Conservation (phyloP, 176 grass and related monocot genomes). For the Avena atlantica region DNA sequence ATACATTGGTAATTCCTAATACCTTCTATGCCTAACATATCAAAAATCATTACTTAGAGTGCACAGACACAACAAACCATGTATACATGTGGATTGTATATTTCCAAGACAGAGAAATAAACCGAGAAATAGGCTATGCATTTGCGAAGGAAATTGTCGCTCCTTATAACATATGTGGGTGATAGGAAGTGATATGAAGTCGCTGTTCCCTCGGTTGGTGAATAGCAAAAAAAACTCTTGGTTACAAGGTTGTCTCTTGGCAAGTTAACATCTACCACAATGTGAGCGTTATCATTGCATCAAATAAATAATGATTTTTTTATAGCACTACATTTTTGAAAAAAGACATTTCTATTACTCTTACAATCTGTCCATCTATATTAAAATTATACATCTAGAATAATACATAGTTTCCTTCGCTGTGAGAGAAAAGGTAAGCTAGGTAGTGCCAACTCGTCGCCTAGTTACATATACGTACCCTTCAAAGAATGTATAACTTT, state of each 20-base stretch:
- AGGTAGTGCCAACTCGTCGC: no score
- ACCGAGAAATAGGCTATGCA: background rate
- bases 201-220: background rate
- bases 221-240: background rate
- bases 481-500: no score
- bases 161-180: background rate
- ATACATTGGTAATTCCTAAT: background rate
- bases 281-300: background rate
- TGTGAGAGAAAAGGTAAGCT: no score
- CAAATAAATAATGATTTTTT: background rate
- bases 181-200: background rate
- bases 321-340: no score
- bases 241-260: background rate
- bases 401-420: no score
- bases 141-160: background rate
- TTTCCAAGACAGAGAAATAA: background rate
- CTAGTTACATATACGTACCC: no score
- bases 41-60: background rate
- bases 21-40: background rate
- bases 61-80: background rate
- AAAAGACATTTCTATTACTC: no score
- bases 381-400: no score
- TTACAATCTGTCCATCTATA: no score
- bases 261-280: background rate
- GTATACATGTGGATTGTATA: background rate